A percentile compares a stretch with the other conserved stretches of the same genome.
Evolutionary conservation across 805 yeast genomes (phyloP).

Genomic region (Scheffersomyces lignosus): DNA sequence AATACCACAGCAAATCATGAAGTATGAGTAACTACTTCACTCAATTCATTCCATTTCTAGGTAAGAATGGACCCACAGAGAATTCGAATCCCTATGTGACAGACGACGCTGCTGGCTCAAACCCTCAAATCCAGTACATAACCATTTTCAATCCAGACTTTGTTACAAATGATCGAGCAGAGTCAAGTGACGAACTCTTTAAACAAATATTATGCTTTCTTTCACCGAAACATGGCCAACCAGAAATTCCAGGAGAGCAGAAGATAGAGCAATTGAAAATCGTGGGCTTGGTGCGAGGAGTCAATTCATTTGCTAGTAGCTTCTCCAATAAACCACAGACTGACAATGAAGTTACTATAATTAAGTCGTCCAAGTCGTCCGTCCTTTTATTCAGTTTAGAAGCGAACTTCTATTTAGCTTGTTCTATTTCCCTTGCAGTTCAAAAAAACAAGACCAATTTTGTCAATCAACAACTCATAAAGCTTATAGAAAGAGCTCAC

Average conservation of each 20-base stretch:
- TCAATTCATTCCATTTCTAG: conserved; percentile 29
- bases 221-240: conserved; percentile 9
- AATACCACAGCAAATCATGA: too few species aligned
- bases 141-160: conserved; percentile 33
- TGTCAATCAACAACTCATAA: conserved; percentile 25
- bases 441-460: conserved; percentile 15
- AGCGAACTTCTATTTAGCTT: conserved; percentile 24
- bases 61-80: conserved; percentile 11
- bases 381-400: conserved; percentile 27
- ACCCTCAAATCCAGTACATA: conserved; percentile 20
- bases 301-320: conserved; percentile 28
- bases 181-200: conserved; percentile 27
- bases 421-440: conserved; percentile 19
- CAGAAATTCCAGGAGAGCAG: conserved; percentile 4
- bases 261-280: conserved; percentile 26
- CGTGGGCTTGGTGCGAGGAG: conserved; percentile 39
- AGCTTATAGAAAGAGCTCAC: conserved; percentile 21
- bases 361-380: conserved; percentile 25
- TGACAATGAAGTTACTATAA: conserved; percentile 15
- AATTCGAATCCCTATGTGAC: conserved; percentile 1
- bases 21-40: conserved; percentile 29
- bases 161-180: conserved; percentile 19
- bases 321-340: conserved; percentile 13
- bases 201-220: conserved; percentile 35
- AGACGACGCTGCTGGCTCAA: conserved; percentile 3